Percentiles rank a stretch among this genome's conserved stretches.
Conservation (phyloP, 768 basidiomycete species). For the Harrya chromipes region DNA sequence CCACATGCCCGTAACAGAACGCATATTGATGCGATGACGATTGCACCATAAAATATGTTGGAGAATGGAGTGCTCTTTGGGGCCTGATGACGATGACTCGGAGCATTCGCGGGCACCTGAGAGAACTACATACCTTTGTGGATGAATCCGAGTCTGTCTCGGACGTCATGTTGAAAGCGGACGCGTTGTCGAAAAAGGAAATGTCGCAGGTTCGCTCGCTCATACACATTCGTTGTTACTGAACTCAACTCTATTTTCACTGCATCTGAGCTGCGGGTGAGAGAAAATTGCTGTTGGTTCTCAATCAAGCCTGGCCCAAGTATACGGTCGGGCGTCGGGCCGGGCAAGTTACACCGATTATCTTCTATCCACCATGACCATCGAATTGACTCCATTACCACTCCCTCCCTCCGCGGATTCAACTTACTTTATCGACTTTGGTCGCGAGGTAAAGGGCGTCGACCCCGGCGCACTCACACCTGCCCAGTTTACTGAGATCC, state of each 20-base stretch:
- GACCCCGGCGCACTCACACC: conserved; percentile 60
- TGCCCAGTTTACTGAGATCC: conserved; percentile 63
- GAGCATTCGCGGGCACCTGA: neutral
- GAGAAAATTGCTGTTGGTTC: too few species aligned
- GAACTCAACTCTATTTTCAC: too few species aligned
- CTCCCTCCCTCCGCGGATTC: conserved; percentile 72
- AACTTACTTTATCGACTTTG: conserved; percentile 66
- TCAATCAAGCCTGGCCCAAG: too few species aligned
- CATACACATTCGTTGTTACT: too few species aligned
- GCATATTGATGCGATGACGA: conserved; percentile 7
- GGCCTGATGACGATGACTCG: conserved; percentile 4
- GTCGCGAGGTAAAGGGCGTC: conserved; percentile 71
- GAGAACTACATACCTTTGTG: conserved; percentile 8
- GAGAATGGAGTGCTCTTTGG: neutral
- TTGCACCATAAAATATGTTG: conserved; percentile 10
- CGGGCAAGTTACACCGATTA: too few species aligned
- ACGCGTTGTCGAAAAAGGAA: conserved; percentile 13
- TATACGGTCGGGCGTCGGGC: too few species aligned
- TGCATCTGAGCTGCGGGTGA: too few species aligned
- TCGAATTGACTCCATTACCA: conserved; percentile 63
- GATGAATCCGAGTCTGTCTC: neutral
- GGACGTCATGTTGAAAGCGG: too few species aligned
- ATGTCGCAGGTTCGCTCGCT: neutral
- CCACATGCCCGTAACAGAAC: conserved; percentile 21
- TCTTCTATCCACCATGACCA: too few species aligned